Evolutionary conservation across 257 asterid genomes (phyloP).

Genomic region (Perilla frutescens): DNA sequence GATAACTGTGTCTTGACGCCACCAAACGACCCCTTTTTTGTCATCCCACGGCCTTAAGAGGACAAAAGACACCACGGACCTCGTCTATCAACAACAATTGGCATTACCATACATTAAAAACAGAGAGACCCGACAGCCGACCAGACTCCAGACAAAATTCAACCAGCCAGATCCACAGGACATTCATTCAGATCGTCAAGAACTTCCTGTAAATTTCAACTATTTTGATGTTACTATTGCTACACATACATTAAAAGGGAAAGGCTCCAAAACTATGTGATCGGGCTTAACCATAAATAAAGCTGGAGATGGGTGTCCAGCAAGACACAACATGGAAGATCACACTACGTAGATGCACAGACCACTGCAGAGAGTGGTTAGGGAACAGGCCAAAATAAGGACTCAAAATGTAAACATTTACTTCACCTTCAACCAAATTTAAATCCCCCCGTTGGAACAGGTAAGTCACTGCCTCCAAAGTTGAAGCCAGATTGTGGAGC

Average conservation of each 20-base stretch:
- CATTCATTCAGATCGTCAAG: slow-evolving; percentile 22
- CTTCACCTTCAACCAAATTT: slow-evolving; percentile 63
- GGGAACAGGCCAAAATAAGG: slow-evolving; percentile 1
- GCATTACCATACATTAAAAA: slow-evolving; percentile 21
- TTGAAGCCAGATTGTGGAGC: slow-evolving; percentile 56
- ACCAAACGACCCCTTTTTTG: slow-evolving; percentile 29
- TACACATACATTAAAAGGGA: background rate
- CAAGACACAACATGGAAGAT: background rate
- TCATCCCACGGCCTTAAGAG: slow-evolving; percentile 29
- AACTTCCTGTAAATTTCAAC: slow-evolving; percentile 41
- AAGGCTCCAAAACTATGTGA: slow-evolving; percentile 12
- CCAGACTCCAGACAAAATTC: slow-evolving; percentile 36
- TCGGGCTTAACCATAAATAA: background rate
- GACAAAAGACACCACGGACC: slow-evolving; percentile 26
- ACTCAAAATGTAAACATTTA: slow-evolving; percentile 3
- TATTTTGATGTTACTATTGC: slow-evolving; percentile 24
- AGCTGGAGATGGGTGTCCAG: background rate
- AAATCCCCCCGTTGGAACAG: slow-evolving; percentile 79
- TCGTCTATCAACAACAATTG: slow-evolving; percentile 14
- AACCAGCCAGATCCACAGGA: slow-evolving; percentile 27
- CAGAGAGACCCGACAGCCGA: slow-evolving; percentile 26
- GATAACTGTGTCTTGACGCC: slow-evolving; percentile 22
- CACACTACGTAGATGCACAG: background rate
- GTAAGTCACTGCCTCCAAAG: slow-evolving; percentile 62
- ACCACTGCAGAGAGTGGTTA: slow-evolving; percentile 4